Evolutionary conservation across 495 filamentous ascomycete species (phyloP), one percentile per base, ranked within the genome.

Genomic region (Aspergillus nanangensis): DNA sequence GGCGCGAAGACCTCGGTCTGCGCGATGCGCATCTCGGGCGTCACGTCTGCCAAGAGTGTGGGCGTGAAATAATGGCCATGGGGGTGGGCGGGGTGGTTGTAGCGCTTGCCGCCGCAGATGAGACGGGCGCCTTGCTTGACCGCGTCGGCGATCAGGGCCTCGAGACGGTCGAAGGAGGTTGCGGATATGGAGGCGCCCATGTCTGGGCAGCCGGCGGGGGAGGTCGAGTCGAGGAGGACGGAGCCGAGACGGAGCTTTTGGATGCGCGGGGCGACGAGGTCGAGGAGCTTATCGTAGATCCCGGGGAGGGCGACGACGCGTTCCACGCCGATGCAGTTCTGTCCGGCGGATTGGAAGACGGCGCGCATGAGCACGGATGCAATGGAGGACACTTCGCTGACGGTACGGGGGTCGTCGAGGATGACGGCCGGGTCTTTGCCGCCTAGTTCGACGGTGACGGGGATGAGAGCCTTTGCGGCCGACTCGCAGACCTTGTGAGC

Each of bases 301-400:
- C 69, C 69, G 1, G 89, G 86, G 9, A 84, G 75, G 37, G 86
- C 87, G 56, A 99, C 81, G 62, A 97, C 83, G 32, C 93, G 86
- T 68, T 99, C 93, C 45, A 95, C 88, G 47, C 94, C 93, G 63
- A 97, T 89, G 67, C 93, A 99, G 68, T 99, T 99, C 60, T 99
- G 93, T 1, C 93, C 93, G n/a, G 91, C 82, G 44, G 90, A 88
- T 64, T 96, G 92, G 73, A 97, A 99, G 24, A 86, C 85, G 33
- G 91, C 93, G 41, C 94, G 83, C 71, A 97, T 80, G 50, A 97
- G 77, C 48, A 90, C 84, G 22, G 88, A 86, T 21, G 80, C 80
- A 39, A 96, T 80, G 29, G 80, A 72, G 0, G 78, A 57, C 11
- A 96, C 65, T 53, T 90, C 82, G 46, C 70, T 70, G 14, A 71